These are phyloP conservation scores for Claviceps humidiphila DNA, from an alignment of 2,329 filamentous ascomycete genomes.

Conservation along the genomic window DNA sequence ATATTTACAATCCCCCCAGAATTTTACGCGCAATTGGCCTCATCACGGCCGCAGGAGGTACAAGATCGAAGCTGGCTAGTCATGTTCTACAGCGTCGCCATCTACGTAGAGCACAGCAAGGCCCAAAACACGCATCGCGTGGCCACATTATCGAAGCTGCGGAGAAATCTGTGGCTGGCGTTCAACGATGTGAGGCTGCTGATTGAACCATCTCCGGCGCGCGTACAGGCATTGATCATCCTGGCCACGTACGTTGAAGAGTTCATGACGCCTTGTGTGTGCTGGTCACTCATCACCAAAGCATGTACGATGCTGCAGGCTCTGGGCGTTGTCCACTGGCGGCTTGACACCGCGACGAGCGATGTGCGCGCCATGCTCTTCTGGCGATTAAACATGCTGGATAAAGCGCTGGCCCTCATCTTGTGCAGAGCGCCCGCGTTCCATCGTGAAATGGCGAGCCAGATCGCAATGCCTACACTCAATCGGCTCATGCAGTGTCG, in stretches of 20 bases:
- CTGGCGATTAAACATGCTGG: constrained; percentile 3
- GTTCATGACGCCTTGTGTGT: constrained; percentile 2
- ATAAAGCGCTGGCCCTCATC: constrained; percentile 1
- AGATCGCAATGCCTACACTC: neutral
- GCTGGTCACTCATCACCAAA: constrained; percentile 2
- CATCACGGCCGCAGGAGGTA: neutral
- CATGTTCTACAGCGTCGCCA: constrained; percentile 3
- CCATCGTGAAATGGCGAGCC: neutral
- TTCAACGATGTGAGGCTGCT: constrained; percentile 4
- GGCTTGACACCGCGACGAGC: neutral
- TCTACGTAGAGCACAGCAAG: neutral
- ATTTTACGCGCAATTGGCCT: neutral
- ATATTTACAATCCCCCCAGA: neutral
- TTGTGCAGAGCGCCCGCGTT: neutral
- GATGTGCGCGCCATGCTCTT: constrained; percentile 1
- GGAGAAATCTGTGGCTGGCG: constrained; percentile 2
- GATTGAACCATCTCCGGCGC: neutral
- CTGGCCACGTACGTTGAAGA: constrained; percentile 2
- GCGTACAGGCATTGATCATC: constrained; percentile 2
- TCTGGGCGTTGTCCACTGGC: constrained; percentile 1
- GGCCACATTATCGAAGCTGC: neutral
- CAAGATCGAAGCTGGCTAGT: constrained; percentile 3
- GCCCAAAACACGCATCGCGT: neutral
- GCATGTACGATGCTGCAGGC: constrained; percentile 4
- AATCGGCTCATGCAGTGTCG: neutral